phyloP scores from a whole-genome alignment of 768 basidiomycete species.

The Lactarius psammicola region DNA sequence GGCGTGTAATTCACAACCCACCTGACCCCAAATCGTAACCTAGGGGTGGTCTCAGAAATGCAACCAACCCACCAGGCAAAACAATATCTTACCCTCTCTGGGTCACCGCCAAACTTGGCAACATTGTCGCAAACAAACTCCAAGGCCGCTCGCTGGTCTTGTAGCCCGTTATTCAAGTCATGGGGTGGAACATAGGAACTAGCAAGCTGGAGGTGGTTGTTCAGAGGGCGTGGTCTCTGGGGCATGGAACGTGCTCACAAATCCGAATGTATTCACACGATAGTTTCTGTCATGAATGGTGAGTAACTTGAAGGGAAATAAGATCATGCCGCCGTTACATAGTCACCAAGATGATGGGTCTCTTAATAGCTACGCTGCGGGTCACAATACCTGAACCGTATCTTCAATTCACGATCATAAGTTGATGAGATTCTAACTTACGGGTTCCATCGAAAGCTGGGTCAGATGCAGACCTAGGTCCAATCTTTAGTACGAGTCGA shows the following conservation, averaged over 20 bases:
- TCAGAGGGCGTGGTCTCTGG: not conserved
- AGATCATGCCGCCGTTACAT: constrained; percentile 35
- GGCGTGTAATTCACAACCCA: constrained; percentile 23
- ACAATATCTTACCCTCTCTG: constrained; percentile 42
- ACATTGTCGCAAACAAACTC: constrained; percentile 64
- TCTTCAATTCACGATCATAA: not conserved
- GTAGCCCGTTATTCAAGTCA: constrained; percentile 38
- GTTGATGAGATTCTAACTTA: constrained; percentile 30
- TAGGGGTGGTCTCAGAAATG: constrained; percentile 25
- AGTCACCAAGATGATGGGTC: constrained; percentile 59
- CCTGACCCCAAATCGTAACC: constrained; percentile 56
- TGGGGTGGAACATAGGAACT: constrained; percentile 43
- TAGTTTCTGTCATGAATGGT: constrained; percentile 44
- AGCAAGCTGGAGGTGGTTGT: constrained; percentile 38
- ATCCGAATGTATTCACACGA: constrained; percentile 55
- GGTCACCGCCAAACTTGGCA: constrained; percentile 43
- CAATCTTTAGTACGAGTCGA: constrained; percentile 29
- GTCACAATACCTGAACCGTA: constrained; percentile 45
- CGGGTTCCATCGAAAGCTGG: constrained; percentile 48
- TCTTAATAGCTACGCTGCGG: constrained; percentile 45
- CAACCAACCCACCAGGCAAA: not conserved
- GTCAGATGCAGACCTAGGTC: constrained; percentile 45
- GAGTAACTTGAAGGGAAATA: not conserved
- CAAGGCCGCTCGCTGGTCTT: constrained; percentile 59
- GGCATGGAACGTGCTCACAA: constrained; percentile 35